Base-by-base conservation (phyloP, 108 stramenopile species). In the Cyclotella distinguenda region DNA sequence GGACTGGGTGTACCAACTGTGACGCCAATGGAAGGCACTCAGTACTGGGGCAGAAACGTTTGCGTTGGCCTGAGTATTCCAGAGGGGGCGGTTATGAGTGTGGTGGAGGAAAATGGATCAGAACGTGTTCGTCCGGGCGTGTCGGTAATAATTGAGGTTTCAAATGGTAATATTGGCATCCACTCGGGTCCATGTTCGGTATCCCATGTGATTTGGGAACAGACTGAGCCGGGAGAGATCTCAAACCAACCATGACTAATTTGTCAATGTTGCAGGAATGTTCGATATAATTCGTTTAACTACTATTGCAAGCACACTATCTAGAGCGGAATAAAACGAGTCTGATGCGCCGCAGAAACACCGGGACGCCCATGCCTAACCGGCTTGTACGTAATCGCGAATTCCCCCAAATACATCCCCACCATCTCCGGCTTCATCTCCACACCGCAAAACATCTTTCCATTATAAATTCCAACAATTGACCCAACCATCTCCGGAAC, bases 401-500 rank as follows among this genome's bases (percentile, higher is more conserved):
- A 99, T 85, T 99, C 99, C 63, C 95, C 99, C 61, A 98, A 83
- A 82, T 99, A 99, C 90, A 97, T 95, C 43, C 98, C 99, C 60
- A 98, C 85, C 99, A 99, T 99, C 80, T 99, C 98, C 22, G 98
- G 97, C 86, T 98, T 98, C 93, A 99, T 97, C 83, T 99, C 99
- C 53, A 99, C 96, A 70, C 93, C 90, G 64, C 89, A 93, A 79
- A 97, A 96, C 82, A 89, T 94, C 80, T 95, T 95, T 88, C 99
- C 99, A 80, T 99, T 99, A 96, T 99, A 98, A 75, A 99, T 96
- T 71, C 96, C 98, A 58, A 99, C 85, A 55, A 97, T 95, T 61
- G 91, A 91, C 71, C 99, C 99, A 75, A 99, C 95, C 99, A 99
- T 99, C 84, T 99, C 99, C 27, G 99, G 99, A 59, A 98, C 93